phyloP scores from a whole-genome alignment of 148 eudicot genomes.

The Camellia granthamiana region DNA sequence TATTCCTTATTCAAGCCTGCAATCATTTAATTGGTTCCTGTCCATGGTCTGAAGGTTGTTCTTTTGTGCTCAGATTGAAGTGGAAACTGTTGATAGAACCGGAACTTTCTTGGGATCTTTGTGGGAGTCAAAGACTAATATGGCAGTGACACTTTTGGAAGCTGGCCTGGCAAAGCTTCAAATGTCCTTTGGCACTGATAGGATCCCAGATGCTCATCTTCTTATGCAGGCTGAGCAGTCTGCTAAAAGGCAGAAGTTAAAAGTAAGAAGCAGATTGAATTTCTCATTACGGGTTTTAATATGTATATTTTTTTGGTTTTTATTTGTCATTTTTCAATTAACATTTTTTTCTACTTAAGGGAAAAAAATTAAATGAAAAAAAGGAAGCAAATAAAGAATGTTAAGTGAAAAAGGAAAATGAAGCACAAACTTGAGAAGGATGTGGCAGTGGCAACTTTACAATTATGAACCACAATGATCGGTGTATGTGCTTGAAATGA shows the following conservation, averaged over 20 bases:
- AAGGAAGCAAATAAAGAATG: no score
- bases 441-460: no score
- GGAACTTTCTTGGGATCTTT: conserved; percentile 93
- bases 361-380: no score
- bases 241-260: conserved; percentile 83
- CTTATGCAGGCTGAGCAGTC: conserved; percentile 83
- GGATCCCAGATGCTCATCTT: conserved; percentile 76
- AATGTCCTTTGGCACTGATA: conserved; percentile 62
- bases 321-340: no score
- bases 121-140: conserved; percentile 75
- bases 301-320: no score
- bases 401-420: no score
- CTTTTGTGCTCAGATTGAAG: conserved; percentile 64
- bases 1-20: background rate
- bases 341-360: no score
- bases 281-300: background rate
- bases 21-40: background rate
- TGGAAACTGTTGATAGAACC: conserved; percentile 92
- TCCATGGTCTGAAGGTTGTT: background rate
- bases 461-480: no score
- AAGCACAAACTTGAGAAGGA: no score
- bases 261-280: conserved; percentile 38
- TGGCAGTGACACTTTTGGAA: conserved; percentile 65
- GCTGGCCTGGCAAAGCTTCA: conserved; percentile 93
- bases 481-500: no score